Base-by-base conservation (phyloP, 345 rosid species). In the Camelina laxa region DNA sequence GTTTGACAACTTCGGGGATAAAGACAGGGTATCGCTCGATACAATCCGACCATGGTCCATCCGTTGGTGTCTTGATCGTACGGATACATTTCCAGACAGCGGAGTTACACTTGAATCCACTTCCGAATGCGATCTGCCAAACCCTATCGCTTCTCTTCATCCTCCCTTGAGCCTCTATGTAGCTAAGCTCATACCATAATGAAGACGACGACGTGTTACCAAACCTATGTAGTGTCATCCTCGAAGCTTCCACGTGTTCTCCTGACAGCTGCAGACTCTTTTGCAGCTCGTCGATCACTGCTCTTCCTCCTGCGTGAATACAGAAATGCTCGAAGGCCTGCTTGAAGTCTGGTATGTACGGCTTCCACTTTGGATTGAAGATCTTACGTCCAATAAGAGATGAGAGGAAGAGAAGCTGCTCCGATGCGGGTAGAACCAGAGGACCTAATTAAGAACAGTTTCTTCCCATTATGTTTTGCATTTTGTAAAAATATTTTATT, bases 141-240 rank as follows among this genome's bases (percentile, higher is more conserved):
- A 90, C 61, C 56, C 85, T 75, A 7, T 89, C 89, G 1, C 95
- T 95, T 55, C 50, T 83, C 51, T 60, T 83, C 87, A 92, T 87
- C 77, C 86, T 82, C 15, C 98, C 98, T 70, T 92, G 89, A 1
- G 94, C 82, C 54, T 90, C 98, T 19, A 89, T 74, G 73, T 92
- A 92, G 57, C 85, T 75, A 74, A 92, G n/a, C 59, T 87, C 89
- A 36, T 90, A 92, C 98, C 98, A 92, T 5, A 87, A 79, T 0
- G 98, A 92, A 2, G 97, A 92, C 0, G 98, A 92, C 0, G 98
- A 92, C 0, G 98, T 92, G 79, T 92, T 92, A 0, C 98, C 97
- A 62, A 89, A 90, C 24, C 95, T 75, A 53, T 89, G 93, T 10
- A 92, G 79, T 3, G 98, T 75, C 98, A 90, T 92, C 79, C 91